Evolutionary conservation across 1,284 basidiomycete species (phyloP).

Genomic region (Rhodofomes roseus): DNA sequence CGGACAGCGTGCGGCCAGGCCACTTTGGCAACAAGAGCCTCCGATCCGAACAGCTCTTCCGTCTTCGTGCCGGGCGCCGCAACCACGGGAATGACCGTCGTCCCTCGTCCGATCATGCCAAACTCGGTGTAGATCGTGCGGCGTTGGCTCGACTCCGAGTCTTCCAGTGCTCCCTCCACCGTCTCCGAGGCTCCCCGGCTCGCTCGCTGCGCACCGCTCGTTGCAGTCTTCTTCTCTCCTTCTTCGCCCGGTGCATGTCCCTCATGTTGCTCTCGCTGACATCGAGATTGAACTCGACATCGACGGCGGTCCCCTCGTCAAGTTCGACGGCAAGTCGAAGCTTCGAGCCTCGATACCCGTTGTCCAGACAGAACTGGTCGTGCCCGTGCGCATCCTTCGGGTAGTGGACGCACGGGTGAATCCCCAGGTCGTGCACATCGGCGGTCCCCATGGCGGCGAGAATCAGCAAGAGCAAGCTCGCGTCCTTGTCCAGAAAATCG

Average conservation of each 20-base stretch:
- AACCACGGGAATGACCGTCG: slow-evolving; percentile 4
- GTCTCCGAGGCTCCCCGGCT: no score
- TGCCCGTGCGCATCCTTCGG: slow-evolving; percentile 37
- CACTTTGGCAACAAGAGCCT: not conserved
- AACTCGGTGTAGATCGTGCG: not conserved
- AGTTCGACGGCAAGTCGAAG: not conserved
- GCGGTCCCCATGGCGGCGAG: not conserved
- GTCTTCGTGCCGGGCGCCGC: not conserved
- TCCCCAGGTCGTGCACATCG: not conserved
- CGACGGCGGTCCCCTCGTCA: no score
- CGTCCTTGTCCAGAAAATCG: not conserved
- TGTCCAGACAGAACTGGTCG: not conserved
- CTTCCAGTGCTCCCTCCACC: no score
- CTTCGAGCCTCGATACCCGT: not conserved
- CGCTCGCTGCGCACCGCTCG: no score
- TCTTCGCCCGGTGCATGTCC: no score
- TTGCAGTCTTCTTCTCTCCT: no score
- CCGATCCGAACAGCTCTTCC: not conserved
- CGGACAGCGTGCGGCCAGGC: not conserved
- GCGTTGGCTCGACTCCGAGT: not conserved
- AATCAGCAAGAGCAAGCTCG: not conserved
- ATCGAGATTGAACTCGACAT: no score
- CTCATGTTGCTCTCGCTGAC: no score
- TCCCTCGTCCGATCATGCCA: slow-evolving; percentile 3
- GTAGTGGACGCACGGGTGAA: not conserved